phyloP scores from a whole-genome alignment of 2,329 filamentous ascomycete species.

The Fusarium siculi region DNA sequence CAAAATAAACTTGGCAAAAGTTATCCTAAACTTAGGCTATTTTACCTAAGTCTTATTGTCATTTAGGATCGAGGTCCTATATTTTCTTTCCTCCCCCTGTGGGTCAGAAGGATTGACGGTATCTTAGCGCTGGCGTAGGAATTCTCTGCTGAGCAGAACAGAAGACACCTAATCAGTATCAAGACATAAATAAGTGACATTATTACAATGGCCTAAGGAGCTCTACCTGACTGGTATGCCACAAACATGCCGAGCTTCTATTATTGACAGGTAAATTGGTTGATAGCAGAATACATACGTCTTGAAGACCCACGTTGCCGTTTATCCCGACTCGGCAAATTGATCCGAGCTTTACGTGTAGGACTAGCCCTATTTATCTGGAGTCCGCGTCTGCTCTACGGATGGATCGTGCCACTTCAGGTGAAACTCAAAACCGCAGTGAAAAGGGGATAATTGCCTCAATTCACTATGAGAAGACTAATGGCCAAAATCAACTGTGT shows the following conservation, averaged over 20 bases:
- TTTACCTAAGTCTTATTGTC: too few relatives aligned
- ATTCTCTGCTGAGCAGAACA: rapidly evolving
- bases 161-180: rapidly evolving
- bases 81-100: background rate
- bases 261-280: background rate
- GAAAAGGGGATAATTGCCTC: background rate
- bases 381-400: background rate
- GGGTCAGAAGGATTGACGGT: background rate
- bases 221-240: too few relatives aligned
- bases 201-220: too few relatives aligned
- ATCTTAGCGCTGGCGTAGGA: background rate
- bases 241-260: too few relatives aligned
- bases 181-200: too few relatives aligned
- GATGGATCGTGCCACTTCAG: background rate
- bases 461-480: rapidly evolving
- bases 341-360: background rate
- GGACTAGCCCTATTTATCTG: background rate
- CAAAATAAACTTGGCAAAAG: too few relatives aligned
- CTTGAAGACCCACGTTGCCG: background rate
- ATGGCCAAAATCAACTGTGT: rapidly evolving
- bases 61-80: too few relatives aligned
- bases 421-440: background rate
- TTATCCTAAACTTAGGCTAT: too few relatives aligned
- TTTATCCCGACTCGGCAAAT: background rate
- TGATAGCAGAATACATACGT: background rate